Evolutionary conservation across 1,139 yeast genomes (phyloP).

Genomic region (Spathaspora jeffriesii): DNA sequence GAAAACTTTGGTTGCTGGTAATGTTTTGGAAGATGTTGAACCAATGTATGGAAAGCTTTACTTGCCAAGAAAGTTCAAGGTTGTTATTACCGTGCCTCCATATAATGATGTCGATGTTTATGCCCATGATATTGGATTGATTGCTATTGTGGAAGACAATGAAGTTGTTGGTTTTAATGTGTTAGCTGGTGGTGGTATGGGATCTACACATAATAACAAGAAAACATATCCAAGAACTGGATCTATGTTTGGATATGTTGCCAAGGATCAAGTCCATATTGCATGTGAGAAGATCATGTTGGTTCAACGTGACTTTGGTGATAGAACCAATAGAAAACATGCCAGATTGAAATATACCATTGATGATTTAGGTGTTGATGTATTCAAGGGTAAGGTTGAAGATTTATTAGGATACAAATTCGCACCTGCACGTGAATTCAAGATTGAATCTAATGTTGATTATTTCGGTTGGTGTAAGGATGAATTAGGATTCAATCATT

Average conservation of each 20-base stretch:
- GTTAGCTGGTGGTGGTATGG: constrained; percentile 99
- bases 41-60: constrained; percentile 88
- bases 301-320: constrained; percentile 95
- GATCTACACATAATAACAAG: constrained; percentile 94
- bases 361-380: constrained; percentile 88
- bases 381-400: constrained; percentile 78
- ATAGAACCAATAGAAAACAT: constrained; percentile 94
- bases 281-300: constrained; percentile 93
- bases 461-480: constrained; percentile 95
- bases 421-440: constrained; percentile 68
- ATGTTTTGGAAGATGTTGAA: constrained; percentile 81
- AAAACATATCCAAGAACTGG: constrained; percentile 98
- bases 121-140: constrained; percentile 92
- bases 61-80: constrained; percentile 94
- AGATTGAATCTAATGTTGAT: constrained; percentile 86
- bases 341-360: constrained; percentile 97
- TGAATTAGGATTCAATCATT: constrained; percentile 84
- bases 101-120: constrained; percentile 96
- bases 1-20: constrained; percentile 84
- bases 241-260: constrained; percentile 76
- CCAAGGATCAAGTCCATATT: constrained; percentile 65
- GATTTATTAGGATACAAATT: constrained; percentile 78
- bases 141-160: constrained; percentile 79
- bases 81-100: constrained; percentile 95
- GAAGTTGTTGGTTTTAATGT: constrained; percentile 79